Conservation (phyloP, 352 stramenopile genomes). For the Phytopythium montanum region DNA sequence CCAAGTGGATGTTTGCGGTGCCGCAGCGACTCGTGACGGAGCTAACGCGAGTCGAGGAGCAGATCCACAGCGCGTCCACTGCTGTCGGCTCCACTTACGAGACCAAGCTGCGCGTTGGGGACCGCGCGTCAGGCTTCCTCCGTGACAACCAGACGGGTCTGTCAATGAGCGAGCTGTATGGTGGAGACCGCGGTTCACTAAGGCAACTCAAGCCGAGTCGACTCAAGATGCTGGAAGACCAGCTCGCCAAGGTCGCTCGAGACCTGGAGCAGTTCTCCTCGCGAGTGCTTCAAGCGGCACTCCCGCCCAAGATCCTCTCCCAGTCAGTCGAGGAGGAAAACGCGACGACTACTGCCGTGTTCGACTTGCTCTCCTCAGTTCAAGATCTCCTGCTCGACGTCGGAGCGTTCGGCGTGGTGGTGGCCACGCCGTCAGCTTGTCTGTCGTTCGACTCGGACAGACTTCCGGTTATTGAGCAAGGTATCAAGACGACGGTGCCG, state of each 20-base stretch:
- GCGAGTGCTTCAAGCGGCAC: constrained; percentile 9
- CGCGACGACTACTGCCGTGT: not conserved
- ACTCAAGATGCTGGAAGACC: constrained; percentile 19
- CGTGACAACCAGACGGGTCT: constrained; percentile 12
- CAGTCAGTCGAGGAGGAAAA: constrained; percentile 1
- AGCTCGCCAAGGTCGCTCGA: constrained; percentile 14
- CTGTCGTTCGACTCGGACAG: constrained; percentile 1
- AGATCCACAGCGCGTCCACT: constrained; percentile 20
- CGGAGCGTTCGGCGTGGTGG: constrained; percentile 29
- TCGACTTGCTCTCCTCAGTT: constrained; percentile 17
- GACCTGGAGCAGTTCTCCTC: constrained; percentile 14
- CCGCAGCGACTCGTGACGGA: constrained; percentile 31
- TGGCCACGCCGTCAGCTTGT: constrained; percentile 10
- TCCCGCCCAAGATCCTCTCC: not conserved
- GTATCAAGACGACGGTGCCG: not conserved
- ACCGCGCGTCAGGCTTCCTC: constrained; percentile 18
- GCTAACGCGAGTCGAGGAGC: constrained; percentile 24
- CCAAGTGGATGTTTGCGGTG: constrained; percentile 43
- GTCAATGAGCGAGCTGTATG: constrained; percentile 16
- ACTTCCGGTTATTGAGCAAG: constrained; percentile 18
- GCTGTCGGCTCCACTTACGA: constrained; percentile 19
- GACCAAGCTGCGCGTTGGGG: constrained; percentile 30
- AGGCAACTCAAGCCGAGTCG: constrained; percentile 16
- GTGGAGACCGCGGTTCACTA: constrained; percentile 10
- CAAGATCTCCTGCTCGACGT: constrained; percentile 29